phyloP scores from a whole-genome alignment of 2,329 filamentous ascomycete genomes.

The Knufia fluminis region DNA sequence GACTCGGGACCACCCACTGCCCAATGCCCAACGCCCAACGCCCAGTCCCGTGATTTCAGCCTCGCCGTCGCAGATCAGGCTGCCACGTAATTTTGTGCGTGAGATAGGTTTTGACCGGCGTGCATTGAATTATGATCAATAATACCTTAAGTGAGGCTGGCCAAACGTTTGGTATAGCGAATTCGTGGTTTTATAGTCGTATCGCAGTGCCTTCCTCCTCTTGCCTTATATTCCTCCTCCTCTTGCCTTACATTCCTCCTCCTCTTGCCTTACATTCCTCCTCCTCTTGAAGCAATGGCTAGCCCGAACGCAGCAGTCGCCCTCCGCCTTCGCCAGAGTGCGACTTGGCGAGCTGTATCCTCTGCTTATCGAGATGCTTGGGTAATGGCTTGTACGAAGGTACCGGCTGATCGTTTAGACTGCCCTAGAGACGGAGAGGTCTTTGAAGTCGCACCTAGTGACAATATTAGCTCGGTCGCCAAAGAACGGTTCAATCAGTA shows the following conservation, averaged over 20 bases:
- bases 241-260: not conserved
- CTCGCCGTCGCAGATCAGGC: not conserved
- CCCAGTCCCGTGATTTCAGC: not conserved
- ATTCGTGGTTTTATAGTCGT: too few relatives aligned
- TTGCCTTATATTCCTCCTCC: not conserved
- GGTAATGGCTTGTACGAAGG: not conserved
- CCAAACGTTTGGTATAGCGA: too few relatives aligned
- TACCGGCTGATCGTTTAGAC: not conserved
- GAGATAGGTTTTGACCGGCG: not conserved
- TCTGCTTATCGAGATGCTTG: not conserved
- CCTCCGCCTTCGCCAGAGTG: not conserved
- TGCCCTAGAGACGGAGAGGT: not conserved
- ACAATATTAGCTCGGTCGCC: not conserved
- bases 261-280: not conserved
- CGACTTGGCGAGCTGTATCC: not conserved
- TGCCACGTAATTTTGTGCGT: not conserved
- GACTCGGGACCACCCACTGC: not conserved
- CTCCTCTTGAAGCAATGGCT: not conserved
- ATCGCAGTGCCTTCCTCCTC: not conserved
- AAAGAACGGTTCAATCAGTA: not conserved
- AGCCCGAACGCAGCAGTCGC: not conserved
- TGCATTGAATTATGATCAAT: not conserved
- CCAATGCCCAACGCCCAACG: not conserved
- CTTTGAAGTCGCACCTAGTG: not conserved
- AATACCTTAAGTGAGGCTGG: too few relatives aligned